Evolutionary conservation across 164 flowering plant species (phyloP).

Genomic region (Saururus chinensis): DNA sequence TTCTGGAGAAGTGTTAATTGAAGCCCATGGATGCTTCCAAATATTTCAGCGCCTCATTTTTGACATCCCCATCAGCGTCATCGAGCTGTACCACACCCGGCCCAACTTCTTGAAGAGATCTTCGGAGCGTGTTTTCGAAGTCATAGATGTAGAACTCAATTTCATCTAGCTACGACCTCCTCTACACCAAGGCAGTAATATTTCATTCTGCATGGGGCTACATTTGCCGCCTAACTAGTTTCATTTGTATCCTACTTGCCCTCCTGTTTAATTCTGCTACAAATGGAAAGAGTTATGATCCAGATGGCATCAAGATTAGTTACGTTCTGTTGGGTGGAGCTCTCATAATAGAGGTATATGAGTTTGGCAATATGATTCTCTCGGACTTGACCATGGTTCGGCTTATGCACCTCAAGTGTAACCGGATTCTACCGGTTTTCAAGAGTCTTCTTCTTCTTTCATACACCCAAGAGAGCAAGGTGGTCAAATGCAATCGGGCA

Average conservation of each 20-base stretch:
- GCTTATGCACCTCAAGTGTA: neutral
- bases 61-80: neutral
- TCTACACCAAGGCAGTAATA: too few relatives aligned
- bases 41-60: neutral
- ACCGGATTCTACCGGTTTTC: neutral
- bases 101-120: neutral
- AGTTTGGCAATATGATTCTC: neutral
- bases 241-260: neutral
- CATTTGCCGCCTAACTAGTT: neutral
- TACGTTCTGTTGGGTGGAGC: neutral
- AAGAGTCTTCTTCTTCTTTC: neutral
- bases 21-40: neutral
- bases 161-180: neutral
- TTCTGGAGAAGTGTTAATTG: neutral
- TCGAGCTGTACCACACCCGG: neutral
- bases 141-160: neutral
- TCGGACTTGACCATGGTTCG: neutral
- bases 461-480: neutral
- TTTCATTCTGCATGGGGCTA: neutral
- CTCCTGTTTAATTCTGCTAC: neutral
- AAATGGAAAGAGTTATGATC: neutral
- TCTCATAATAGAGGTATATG: neutral
- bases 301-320: neutral
- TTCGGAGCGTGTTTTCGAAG: neutral
- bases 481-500: neutral